Evolutionary conservation across 495 filamentous ascomycete species (phyloP), one percentile per base, ranked within the genome.

Genomic region (Aspergillus asperescens): DNA sequence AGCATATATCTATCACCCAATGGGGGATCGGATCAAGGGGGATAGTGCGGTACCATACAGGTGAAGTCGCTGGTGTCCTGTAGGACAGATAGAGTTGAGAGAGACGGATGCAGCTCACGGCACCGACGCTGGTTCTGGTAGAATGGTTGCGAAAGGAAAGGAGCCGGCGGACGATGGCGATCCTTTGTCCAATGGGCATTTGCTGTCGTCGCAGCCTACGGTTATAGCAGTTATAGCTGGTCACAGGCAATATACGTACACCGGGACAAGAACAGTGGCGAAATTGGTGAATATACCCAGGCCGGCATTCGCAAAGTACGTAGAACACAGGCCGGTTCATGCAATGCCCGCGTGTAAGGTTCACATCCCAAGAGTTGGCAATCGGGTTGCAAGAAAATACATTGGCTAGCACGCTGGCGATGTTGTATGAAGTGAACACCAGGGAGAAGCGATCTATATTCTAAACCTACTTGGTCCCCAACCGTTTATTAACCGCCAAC

Each of bases 231-330:
- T 7, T 3, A 6, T n/a, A 22, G 22, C 1, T 22, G 31, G 40
- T 7, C 5, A 39, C 6, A 10, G 25, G 16, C 1, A 27, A 12
- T n/a, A 44, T 40, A 66, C 66, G 23, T 57, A 69, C 64, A 74
- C 63, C 18, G 71, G 69, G 5, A 72, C 57, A 18, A 68, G 43
- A 0, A 72, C 63, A 7, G 70, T 70, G 9, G 65, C 57, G 48
- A 72, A 65, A 25, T 74, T 69, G 0, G 65, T 66, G 18, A 69
- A 64, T 5, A 72, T 67, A 23, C 63, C 64, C 50, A 71, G 34
- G 23, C 62, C 65, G 4, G 64, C 64, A 20, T 68, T 71, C 34
- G 64, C 70, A 52, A 70, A 72, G 43, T 70, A n/a, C n/a, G n/a
- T n/a, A 67, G 12, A 66, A 60, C 0, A 59, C 56, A 5, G 63